Evolutionary conservation across 169 alveolate species (phyloP), one percentile per base, ranked within the genome.

Genomic region (Hepatocystis sp.): DNA sequence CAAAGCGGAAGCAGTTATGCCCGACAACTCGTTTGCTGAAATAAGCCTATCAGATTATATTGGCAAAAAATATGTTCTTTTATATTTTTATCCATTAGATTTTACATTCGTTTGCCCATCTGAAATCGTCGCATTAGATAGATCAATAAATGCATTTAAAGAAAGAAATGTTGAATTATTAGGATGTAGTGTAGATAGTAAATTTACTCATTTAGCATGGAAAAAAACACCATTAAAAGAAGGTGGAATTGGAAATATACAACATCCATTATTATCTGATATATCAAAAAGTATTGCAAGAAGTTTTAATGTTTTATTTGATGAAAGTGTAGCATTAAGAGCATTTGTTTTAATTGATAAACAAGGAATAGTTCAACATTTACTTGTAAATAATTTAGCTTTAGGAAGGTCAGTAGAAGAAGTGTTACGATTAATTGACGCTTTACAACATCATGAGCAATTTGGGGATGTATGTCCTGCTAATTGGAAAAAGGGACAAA

Each of bases 101-200:
- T 99, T 99, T 93, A 99, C 99, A 36, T 99, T 98, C 71, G 99
- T 99, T 21, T 99, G 99, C 93, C 99, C 99, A 27, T 97, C 99
- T 32, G 99, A 99, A 93, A 98, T 98, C 61, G 91, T 97, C 58
- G 98, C 98, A 27, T 98, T 97, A 93, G 93, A 96, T 89, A 97
- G 96, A 47, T 95, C 97, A 15, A 91, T 96, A 10, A 95, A 96
- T 25, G 97, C 96, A 49, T 98, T 98, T 94, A 97, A 96, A 85
- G 96, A 94, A 88, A 88, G 95, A 60, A 94, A 95, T 78, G 96
- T 93, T 34, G 97, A 96, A 85, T 94, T 97, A 36, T 85, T 98
- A 51, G 99, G 98, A 44, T 96, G 98, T 90, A 97, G 99, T 32
- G 98, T 97, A 23, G 99, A 98, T 93, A 96, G 99, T 65, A 94